Base-by-base conservation (phyloP, 257 asterid genomes). In the Penstemon newberryi region DNA sequence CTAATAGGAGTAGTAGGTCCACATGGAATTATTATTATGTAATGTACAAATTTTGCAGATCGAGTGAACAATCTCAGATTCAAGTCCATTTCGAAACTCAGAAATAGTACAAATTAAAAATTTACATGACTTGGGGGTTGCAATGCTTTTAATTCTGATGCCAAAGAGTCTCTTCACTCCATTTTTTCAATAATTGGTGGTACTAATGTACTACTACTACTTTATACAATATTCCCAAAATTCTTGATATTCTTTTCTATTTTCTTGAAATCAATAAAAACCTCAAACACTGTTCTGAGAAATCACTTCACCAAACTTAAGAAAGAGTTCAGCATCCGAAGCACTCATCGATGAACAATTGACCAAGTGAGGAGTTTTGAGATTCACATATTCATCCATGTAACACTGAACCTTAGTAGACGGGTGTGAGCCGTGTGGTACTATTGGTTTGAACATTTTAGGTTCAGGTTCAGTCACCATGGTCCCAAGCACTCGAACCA, bases 371-470 rank as follows among this genome's bases (percentile, higher is more conserved):
- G 96, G 96, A 19, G 96, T 85, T 76, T 84, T 89, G 55, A 94
- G 86, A 73, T 94, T 91, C 2, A 94, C 94, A 7, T 94, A 94
- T 71, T 94, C 97, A 3, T 94, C 96, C 69, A 81, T 77, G 62
- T 94, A 94, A 77, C 96, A 82, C 9, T 87, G 86, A 0, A 59
- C 86, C 72, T 83, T 85, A 2, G 83, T 62, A 0, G 95, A 76
- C 0, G 88, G 77, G 54, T 77, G 80, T 5, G 73, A 73, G 3
- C 67, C n/a, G 0, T 41, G 64, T 1, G 70, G 59, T 5, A 72
- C 67, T 38, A 56, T 50, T 6, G 72, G 69, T 13, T 8, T 18
- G 4, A 71, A 37, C n/a, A 13, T 10, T 61, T 86, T 87, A 0
- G 76, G 70, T 1, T 86, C 81, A 0, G 71, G 63, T 0, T 71